Evolutionary conservation across 2,329 filamentous ascomycete genomes (phyloP).

Genomic region (Fusarium sulawesiense): DNA sequence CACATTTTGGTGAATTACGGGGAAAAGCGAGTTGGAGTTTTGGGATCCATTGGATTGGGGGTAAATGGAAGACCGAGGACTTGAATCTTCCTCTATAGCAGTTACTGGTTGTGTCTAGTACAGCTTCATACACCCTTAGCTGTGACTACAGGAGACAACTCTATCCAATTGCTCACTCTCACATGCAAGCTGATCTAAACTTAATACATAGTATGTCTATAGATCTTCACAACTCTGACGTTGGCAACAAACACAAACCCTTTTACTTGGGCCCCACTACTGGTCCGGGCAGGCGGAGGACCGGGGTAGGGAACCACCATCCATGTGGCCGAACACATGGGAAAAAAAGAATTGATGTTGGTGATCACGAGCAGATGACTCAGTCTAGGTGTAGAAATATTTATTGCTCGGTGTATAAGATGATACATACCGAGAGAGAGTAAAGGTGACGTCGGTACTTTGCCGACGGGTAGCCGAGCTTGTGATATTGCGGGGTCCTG

Average conservation of each 20-base stretch:
- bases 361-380: slow-evolving; percentile 26
- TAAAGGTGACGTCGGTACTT: slow-evolving; percentile 45
- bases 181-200: slow-evolving; percentile 14
- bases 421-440: background rate
- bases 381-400: background rate
- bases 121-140: background rate
- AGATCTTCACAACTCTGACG: slow-evolving; percentile 28
- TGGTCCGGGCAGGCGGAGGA: slow-evolving; percentile 46
- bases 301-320: slow-evolving; percentile 36
- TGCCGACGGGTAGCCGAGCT: slow-evolving; percentile 66
- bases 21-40: slow-evolving; percentile 28
- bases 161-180: slow-evolving; percentile 5
- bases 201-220: background rate
- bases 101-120: background rate
- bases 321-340: slow-evolving; percentile 44
- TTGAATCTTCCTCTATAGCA: background rate
- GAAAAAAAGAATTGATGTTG: background rate
- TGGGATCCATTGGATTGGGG: slow-evolving; percentile 18
- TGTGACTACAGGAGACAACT: no score
- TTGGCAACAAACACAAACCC: slow-evolving; percentile 16
- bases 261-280: slow-evolving; percentile 25
- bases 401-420: slow-evolving; percentile 19
- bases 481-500: slow-evolving; percentile 66
- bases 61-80: slow-evolving; percentile 28
- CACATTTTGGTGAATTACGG: slow-evolving; percentile 27